Evolutionary conservation across 192 early-diverging fungal species (phyloP).

Genomic region (Cetraspora pellucida): DNA sequence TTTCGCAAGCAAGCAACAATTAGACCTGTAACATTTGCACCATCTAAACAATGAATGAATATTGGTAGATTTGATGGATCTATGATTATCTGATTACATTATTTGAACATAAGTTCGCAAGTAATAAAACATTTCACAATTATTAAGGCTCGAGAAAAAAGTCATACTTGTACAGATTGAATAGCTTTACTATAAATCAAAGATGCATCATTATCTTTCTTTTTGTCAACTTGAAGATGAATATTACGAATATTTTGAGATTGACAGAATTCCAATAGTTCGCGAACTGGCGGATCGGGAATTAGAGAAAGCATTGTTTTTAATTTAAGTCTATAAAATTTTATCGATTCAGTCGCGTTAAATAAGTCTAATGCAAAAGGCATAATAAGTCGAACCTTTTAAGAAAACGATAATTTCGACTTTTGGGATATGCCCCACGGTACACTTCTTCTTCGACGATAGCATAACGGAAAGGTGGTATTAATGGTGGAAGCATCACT

Average conservation of each 20-base stretch:
- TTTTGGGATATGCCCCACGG: slow-evolving; percentile 88
- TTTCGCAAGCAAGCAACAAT: slow-evolving; percentile 86
- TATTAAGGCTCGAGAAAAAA: not conserved
- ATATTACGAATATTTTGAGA: slow-evolving; percentile 66
- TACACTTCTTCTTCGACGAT: slow-evolving; percentile 83
- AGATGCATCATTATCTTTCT: slow-evolving; percentile 86
- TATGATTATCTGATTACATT: slow-evolving; percentile 60
- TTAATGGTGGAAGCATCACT: slow-evolving; percentile 48
- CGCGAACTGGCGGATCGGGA: slow-evolving; percentile 67
- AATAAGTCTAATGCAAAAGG: not conserved
- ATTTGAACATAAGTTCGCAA: too few species aligned
- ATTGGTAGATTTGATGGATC: slow-evolving; percentile 73
- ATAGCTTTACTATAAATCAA: slow-evolving; percentile 74
- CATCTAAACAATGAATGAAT: slow-evolving; percentile 92
- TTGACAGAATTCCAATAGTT: slow-evolving; percentile 65
- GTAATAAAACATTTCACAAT: not conserved
- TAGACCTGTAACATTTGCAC: slow-evolving; percentile 82
- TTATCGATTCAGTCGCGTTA: not conserved
- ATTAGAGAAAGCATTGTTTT: slow-evolving; percentile 86
- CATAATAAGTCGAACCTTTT: slow-evolving; percentile 50
- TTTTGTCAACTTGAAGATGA: slow-evolving; percentile 73
- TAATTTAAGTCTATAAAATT: slow-evolving; percentile 57
- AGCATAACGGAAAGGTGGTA: slow-evolving; percentile 84
- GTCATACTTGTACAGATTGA: slow-evolving; percentile 59
- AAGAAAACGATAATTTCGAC: slow-evolving; percentile 83